Conservation (phyloP, 2,329 filamentous ascomycete species). For the Penicillium concentricum region DNA sequence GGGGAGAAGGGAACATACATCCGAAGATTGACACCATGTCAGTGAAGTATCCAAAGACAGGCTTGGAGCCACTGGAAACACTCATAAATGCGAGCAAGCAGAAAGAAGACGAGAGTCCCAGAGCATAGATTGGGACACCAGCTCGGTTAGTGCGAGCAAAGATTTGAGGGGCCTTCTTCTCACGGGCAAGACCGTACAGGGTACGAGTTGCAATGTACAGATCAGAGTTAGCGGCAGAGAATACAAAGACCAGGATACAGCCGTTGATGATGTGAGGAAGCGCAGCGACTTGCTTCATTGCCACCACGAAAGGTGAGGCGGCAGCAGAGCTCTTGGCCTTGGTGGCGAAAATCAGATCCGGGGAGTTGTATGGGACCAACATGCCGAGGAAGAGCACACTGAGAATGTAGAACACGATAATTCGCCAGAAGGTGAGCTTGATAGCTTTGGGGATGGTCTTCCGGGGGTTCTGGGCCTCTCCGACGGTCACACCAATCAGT, state of each 20-base stretch:
- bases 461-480: conserved; percentile 67
- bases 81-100: conserved; percentile 66
- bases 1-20: conserved; percentile 10
- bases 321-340: conserved; percentile 45
- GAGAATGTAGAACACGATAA: conserved; percentile 70
- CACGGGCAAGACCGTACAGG: conserved; percentile 68
- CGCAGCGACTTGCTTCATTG: conserved; percentile 57
- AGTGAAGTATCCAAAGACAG: conserved; percentile 63
- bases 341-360: conserved; percentile 43
- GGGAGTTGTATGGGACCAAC: conserved; percentile 64
- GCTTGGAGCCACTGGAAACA: conserved; percentile 53
- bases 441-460: conserved; percentile 68
- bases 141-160: conserved; percentile 66
- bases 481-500: conserved; percentile 60
- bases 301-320: conserved; percentile 71
- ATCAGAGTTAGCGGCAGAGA: conserved; percentile 73
- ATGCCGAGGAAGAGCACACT: conserved; percentile 69
- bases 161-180: conserved; percentile 67
- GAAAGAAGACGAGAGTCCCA: conserved; percentile 60
- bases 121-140: conserved; percentile 66
- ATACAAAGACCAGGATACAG: conserved; percentile 70
- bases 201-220: conserved; percentile 72
- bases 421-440: conserved; percentile 71
- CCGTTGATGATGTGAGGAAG: conserved; percentile 68
- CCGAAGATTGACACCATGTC: conserved; percentile 64